A percentile compares a stretch with the other conserved stretches of the same genome.
phyloP scores from a whole-genome alignment of 2,329 filamentous ascomycete species.

The Apiospora pterosperma region DNA sequence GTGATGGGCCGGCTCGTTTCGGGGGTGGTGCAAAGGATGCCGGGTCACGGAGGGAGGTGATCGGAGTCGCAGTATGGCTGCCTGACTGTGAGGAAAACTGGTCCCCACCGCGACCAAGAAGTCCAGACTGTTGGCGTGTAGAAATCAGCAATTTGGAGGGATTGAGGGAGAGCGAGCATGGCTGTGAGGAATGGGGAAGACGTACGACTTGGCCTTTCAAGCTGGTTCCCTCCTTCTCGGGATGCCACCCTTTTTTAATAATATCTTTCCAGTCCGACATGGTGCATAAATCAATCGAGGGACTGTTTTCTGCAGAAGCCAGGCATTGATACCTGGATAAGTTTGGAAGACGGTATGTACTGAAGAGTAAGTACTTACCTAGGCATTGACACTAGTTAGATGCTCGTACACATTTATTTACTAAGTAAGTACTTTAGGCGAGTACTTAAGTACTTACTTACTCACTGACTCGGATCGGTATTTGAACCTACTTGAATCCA shows the following conservation, averaged over 20 bases:
- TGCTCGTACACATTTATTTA: no score
- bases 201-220: slow-evolving; percentile 47
- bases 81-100: slow-evolving; percentile 13
- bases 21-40: slow-evolving; percentile 77
- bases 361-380: background rate
- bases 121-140: slow-evolving; percentile 8
- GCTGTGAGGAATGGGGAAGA: slow-evolving; percentile 7
- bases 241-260: slow-evolving; percentile 51
- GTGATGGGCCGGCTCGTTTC: slow-evolving; percentile 44
- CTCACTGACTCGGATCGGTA: background rate
- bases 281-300: background rate
- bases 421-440: background rate
- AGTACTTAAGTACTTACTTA: background rate
- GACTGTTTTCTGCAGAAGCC: background rate
- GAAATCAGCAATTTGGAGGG: background rate
- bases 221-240: slow-evolving; percentile 39
- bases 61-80: slow-evolving; percentile 51
- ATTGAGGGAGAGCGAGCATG: background rate
- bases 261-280: slow-evolving; percentile 47
- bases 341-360: background rate
- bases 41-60: slow-evolving; percentile 72
- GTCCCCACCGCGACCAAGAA: slow-evolving; percentile 38
- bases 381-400: no score
- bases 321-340: background rate
- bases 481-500: background rate